Base-by-base conservation (phyloP, 2,329 filamentous ascomycete genomes). In the Stylonectria norvegica region DNA sequence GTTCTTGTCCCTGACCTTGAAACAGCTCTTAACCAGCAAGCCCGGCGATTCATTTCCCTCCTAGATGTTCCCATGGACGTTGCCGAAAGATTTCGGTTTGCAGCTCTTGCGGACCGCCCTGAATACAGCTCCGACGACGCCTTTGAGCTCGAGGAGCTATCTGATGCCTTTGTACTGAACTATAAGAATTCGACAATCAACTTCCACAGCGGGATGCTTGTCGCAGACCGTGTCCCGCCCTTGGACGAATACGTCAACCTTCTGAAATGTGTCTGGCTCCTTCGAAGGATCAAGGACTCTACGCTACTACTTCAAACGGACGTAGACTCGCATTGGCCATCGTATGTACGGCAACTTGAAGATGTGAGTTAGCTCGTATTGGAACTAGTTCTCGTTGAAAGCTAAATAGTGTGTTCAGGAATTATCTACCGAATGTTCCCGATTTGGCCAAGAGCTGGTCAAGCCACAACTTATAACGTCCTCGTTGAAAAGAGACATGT, bases 301-400 rank as follows among this genome's bases (percentile, higher is more conserved):
- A 40, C 47, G 3, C 27, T 35, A 11, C 34, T 61, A 1, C 33
- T 25, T 4, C 19, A 40, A 3, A 40, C 45, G 1, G 31, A 43
- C 1, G 31, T 42, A 7, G 52, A 59, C 14, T 64, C 61, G 2
- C 61, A 64, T 22, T 64, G 61, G 61, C 61, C 61, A n/a, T 64
- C 61, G 1, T 64, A 62, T 18, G 40, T 55, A 11, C 48, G 45
- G 5, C 53, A 64, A 36, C 50, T 64, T 2, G 58, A 64, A 41
- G 55, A 62, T 27, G 61, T 63, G 34, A 51, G 60, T 9, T 5
- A 3, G 4, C 15, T 4, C 9, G n/a, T n/a, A n/a, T n/a, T n/a
- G n/a, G n/a, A n/a, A n/a, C n/a, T n/a, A n/a, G n/a, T n/a, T n/a
- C n/a, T n/a, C n/a, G n/a, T 20, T 4, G 5, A 14, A 6, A 2